These are phyloP conservation scores for Gossypium stocksii DNA, from an alignment of 345 rosid species.

Conservation along the genomic window DNA sequence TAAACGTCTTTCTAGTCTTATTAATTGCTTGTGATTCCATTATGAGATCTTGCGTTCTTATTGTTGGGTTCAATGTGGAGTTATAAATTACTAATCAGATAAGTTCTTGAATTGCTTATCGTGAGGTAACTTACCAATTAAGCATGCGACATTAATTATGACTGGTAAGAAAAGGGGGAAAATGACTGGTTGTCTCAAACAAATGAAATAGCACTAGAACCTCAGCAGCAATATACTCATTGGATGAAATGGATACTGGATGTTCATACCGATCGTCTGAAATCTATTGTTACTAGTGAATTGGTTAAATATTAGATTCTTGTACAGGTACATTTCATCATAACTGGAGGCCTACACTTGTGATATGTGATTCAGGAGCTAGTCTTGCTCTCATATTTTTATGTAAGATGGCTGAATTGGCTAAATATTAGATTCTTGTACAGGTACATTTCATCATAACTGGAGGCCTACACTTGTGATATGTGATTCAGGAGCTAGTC, in stretches of 20 bases:
- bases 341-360: neutral
- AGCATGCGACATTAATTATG: neutral
- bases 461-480: neutral
- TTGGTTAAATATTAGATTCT: neutral
- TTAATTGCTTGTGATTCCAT: neutral
- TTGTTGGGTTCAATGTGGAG: neutral
- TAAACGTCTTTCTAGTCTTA: neutral
- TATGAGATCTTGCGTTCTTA: neutral
- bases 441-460: conserved; percentile 5
- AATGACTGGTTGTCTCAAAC: neutral
- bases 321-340: conserved; percentile 9
- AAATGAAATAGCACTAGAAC: neutral
- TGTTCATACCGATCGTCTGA: neutral
- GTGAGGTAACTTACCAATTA: neutral
- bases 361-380: neutral
- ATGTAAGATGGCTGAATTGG: neutral
- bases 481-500: neutral
- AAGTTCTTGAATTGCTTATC: neutral
- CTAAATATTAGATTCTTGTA: neutral
- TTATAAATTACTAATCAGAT: neutral
- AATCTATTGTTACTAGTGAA: neutral
- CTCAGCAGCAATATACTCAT: neutral
- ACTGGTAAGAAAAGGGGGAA: neutral
- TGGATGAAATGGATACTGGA: neutral
- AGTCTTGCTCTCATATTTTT: neutral